These are phyloP conservation scores for Passiflora organensis DNA, from an alignment of 345 rosid genomes.

Conservation along the genomic window DNA sequence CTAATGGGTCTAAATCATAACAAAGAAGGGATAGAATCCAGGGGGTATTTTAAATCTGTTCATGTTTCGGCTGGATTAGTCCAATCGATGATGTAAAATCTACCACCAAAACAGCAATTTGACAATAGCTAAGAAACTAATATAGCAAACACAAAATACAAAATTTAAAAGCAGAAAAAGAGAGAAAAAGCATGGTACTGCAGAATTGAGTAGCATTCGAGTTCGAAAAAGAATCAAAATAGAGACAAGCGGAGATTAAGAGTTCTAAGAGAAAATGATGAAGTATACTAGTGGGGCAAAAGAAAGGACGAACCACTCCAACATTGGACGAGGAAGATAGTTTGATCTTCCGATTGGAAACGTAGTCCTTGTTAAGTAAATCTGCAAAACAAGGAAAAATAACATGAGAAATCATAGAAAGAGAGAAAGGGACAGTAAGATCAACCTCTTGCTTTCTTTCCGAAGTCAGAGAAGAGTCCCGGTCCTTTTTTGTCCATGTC, in stretches of 20 bases:
- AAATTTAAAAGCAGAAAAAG: background rate
- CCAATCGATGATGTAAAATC: no score
- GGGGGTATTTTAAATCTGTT: no score
- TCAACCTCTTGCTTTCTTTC: constrained; percentile 35
- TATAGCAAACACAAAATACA: background rate
- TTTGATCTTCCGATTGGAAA: constrained; percentile 37
- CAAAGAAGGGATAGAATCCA: no score
- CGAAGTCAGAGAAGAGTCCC: constrained; percentile 42
- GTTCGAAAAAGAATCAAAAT: background rate
- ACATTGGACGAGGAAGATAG: constrained; percentile 24
- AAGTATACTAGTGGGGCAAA: background rate
- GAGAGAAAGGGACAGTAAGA: background rate
- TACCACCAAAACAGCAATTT: no score
- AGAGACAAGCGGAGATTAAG: background rate
- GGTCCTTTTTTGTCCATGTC: constrained; percentile 39
- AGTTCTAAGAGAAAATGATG: background rate
- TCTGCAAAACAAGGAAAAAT: constrained; percentile 21
- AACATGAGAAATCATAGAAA: background rate
- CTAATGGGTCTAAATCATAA: no score
- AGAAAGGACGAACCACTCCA: constrained; percentile 34
- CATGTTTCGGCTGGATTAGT: no score
- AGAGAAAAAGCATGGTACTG: background rate
- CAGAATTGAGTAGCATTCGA: no score
- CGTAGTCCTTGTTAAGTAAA: constrained; percentile 41
- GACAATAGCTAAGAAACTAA: background rate